Evolutionary conservation across 495 filamentous ascomycete species (phyloP).

Genomic region (Choiromyces venosus): DNA sequence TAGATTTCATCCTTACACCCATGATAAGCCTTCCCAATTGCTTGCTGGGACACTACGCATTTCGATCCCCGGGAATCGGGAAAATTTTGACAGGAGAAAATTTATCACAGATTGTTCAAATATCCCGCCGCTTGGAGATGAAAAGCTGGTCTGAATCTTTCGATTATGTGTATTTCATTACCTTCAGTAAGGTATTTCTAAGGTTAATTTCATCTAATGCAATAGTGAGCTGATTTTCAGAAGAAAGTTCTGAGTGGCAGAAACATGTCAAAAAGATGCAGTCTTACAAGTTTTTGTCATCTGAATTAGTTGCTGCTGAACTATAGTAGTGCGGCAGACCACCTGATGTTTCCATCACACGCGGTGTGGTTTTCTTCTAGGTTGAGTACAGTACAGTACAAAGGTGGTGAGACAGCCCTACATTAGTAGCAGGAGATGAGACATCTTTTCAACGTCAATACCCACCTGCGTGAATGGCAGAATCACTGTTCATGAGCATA

Average conservation of each 20-base stretch:
- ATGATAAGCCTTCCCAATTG: not conserved
- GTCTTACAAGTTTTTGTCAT: not conserved
- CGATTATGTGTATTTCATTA: not conserved
- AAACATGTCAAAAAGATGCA: not conserved
- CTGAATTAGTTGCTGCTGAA: not conserved
- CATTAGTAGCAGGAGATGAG: not conserved
- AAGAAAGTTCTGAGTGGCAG: not conserved
- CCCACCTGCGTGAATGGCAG: not conserved
- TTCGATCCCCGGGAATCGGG: not conserved
- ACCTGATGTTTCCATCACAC: not conserved
- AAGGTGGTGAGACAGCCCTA: not conserved
- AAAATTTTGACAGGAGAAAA: not conserved
- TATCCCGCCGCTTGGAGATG: not conserved
- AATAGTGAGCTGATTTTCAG: not conserved
- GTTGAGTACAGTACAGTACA: not conserved
- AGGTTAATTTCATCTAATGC: not conserved
- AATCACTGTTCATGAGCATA: not conserved
- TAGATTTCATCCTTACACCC: not conserved
- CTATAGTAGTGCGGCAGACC: not conserved
- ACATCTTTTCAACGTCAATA: not conserved
- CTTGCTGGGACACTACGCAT: not conserved
- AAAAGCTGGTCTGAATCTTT: not conserved
- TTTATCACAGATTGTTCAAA: not conserved
- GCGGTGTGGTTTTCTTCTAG: not conserved
- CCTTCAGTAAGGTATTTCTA: not conserved